Conservation (phyloP, 768 basidiomycete genomes). For the Rhodocollybia butyracea region DNA sequence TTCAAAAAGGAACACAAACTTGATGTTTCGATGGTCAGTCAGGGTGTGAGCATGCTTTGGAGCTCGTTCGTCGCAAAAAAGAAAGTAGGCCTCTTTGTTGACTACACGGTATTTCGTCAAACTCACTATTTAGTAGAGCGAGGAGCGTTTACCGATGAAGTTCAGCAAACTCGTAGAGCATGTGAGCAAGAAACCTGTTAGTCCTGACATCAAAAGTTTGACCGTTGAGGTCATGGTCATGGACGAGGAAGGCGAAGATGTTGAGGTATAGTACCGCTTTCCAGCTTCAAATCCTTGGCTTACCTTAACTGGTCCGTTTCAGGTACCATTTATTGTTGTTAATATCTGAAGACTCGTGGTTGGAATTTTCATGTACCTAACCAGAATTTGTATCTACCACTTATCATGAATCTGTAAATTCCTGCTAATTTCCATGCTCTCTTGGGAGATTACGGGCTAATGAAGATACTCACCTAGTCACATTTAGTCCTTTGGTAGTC, state of each 20-base stretch:
- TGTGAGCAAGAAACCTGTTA: conserved; percentile 93
- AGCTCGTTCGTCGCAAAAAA: conserved; percentile 89
- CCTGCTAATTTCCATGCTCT: no score
- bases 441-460: no score
- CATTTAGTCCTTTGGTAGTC: no score
- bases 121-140: conserved; percentile 50
- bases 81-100: conserved; percentile 60
- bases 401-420: neutral
- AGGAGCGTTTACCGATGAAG: conserved; percentile 84
- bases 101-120: conserved; percentile 1
- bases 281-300: conserved; percentile 1
- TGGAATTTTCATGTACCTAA: no score
- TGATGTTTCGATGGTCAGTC: conserved; percentile 92
- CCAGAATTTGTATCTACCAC: no score
- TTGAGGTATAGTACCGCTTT: conserved; percentile 59
- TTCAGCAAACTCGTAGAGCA: conserved; percentile 89
- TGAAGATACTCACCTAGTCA: no score
- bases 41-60: conserved; percentile 98
- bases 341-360: conserved; percentile 40
- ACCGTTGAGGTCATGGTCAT: conserved; percentile 93
- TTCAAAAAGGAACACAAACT: conserved; percentile 85
- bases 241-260: conserved; percentile 91
- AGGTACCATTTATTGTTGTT: conserved; percentile 86
- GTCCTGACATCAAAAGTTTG: conserved; percentile 77
- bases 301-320: neutral